These are phyloP conservation scores for Fusarium camptoceras DNA, from an alignment of 2,329 filamentous ascomycete species.

Conservation along the genomic window DNA sequence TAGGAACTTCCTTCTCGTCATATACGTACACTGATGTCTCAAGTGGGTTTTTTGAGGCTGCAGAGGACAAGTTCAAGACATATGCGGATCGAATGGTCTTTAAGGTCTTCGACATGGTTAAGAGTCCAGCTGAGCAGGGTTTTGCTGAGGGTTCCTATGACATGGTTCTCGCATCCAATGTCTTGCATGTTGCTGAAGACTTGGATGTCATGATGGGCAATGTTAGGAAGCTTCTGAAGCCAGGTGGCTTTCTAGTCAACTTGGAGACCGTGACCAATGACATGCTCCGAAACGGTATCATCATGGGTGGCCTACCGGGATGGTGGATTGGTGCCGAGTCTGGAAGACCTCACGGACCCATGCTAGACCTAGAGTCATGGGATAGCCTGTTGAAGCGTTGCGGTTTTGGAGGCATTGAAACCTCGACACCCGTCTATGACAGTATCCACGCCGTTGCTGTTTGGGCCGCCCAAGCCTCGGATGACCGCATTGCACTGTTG, in stretches of 20 bases:
- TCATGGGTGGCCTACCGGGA: conserved; percentile 18
- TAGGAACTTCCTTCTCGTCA: neutral
- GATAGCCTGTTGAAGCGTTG: conserved; percentile 12
- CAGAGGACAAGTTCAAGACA: conserved; percentile 10
- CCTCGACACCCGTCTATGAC: neutral
- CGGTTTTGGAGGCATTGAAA: conserved; percentile 17
- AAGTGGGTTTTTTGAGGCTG: conserved; percentile 3
- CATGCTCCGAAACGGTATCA: neutral
- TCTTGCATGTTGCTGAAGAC: neutral
- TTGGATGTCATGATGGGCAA: conserved; percentile 2
- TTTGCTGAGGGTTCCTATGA: conserved; percentile 10
- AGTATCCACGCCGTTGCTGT: neutral
- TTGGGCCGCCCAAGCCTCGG: neutral
- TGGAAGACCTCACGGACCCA: too few relatives aligned
- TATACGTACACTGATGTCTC: conserved; percentile 25
- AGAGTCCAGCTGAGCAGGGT: neutral
- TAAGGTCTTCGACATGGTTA: conserved; percentile 15
- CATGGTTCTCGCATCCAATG: conserved; percentile 1
- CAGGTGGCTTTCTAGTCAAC: conserved; percentile 10
- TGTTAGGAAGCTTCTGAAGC: conserved; percentile 3
- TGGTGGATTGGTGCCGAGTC: conserved; percentile 26
- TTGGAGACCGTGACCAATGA: conserved; percentile 17
- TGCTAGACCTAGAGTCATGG: neutral
- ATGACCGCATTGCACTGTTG: neutral
- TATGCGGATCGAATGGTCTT: conserved; percentile 4